Evolutionary conservation across 257 asterid genomes (phyloP), one percentile per base, ranked within the genome.

Genomic region (Nicotiana tomentosiformis): DNA sequence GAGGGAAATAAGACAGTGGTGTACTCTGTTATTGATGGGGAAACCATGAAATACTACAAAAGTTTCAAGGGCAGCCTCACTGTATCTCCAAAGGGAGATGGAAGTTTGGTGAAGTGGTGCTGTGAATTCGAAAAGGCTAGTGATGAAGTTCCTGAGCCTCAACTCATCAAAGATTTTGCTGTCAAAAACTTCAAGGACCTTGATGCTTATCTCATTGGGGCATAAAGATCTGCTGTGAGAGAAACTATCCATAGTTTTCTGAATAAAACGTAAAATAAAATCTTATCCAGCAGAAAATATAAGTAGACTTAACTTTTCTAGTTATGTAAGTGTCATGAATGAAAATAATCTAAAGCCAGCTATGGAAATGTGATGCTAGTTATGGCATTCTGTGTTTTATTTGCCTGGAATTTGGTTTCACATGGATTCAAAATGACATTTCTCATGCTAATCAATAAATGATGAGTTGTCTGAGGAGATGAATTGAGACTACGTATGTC

Each of bases 81-180:
- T 11, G 93, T 92, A 53, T 79, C 70, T 76, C 77, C 87, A 1
- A 90, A 90, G 77, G 97, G 89, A 0, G 88, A 89, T 78, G 95
- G 92, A 16, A 87, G 93, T 17, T 30, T 65, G 7, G 91, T 93
- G 82, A 93, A 93, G 67, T 95, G 98, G 98, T 60, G 67, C 4
- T 89, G 97, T 58, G 94, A 90, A 46, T 95, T 88, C 43, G 92
- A 90, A 14, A 95, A 90, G 92, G 90, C 92, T 11, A 88, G 87
- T 78, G 92, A 88, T 9, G 90, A 93, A 18, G 72, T 90, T 37
- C 98, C 97, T 1, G 87, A 84, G 30, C 98, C 98, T 1, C 88
- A 91, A 39, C 62, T 91, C 82, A 84, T 94, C 78, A 92, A 81
- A 87, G 97, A 94, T 32, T 92, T 92, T 81, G 98, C 94, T 4